A percentile compares a stretch with the other conserved stretches of the same genome.
phyloP scores from a whole-genome alignment of 352 stramenopile species.

The Globisporangium viniferum region DNA sequence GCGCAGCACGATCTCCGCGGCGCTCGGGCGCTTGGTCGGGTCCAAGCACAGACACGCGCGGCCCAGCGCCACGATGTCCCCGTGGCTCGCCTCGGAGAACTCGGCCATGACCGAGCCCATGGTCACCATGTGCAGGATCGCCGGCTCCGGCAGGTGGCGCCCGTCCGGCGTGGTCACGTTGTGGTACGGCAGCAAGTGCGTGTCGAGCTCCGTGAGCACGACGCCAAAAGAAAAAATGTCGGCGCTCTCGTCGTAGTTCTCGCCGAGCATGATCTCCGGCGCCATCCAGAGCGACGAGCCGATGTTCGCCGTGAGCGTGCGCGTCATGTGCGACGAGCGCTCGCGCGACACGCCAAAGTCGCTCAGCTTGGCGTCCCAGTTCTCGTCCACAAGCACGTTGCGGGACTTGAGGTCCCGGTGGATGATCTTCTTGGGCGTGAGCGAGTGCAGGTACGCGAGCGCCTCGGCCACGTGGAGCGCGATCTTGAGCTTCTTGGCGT shows the following conservation, averaged over 20 bases:
- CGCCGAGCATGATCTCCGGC: constrained; percentile 36
- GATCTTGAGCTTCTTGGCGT: constrained; percentile 39
- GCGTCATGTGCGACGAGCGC: constrained; percentile 20
- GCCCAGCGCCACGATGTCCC: constrained; percentile 26
- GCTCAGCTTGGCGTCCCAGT: constrained; percentile 47
- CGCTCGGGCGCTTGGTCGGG: constrained; percentile 21
- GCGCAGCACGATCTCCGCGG: constrained; percentile 7
- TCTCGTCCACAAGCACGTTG: constrained; percentile 56
- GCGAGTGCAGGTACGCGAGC: constrained; percentile 61
- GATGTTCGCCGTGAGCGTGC: constrained; percentile 45
- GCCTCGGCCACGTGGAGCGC: constrained; percentile 53
- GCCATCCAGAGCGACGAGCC: constrained; percentile 55
- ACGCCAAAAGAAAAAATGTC: constrained; percentile 62
- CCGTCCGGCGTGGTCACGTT: constrained; percentile 22
- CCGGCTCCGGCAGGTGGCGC: constrained; percentile 22
- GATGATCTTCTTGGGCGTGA: constrained; percentile 65
- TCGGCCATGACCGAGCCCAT: constrained; percentile 27
- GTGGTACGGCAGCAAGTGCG: constrained; percentile 27
- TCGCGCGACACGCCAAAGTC: constrained; percentile 59
- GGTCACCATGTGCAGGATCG: constrained; percentile 30
- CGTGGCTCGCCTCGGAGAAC: constrained; percentile 21
- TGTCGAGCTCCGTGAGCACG: constrained; percentile 53
- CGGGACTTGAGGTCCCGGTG: constrained; percentile 83
- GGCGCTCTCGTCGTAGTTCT: constrained; percentile 34
- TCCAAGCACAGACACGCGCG: constrained; percentile 27